Percentiles rank a stretch among this genome's conserved stretches.
phyloP scores from a whole-genome alignment of 345 rosid genomes.

The Limnanthes douglasii region DNA sequence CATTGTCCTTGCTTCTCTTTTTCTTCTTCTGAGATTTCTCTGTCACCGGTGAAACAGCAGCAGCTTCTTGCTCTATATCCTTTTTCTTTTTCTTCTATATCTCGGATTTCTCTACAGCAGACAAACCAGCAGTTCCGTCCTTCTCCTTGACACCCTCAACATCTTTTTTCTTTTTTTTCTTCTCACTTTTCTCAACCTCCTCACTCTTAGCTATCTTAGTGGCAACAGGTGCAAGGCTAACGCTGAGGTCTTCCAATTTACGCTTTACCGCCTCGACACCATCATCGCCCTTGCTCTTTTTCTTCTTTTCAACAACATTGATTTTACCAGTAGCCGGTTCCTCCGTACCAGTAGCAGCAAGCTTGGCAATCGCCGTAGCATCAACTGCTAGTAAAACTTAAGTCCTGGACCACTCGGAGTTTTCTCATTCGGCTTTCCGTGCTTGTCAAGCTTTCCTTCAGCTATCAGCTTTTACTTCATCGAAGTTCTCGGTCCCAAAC shows the following conservation, averaged over 20 bases:
- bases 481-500: conserved; percentile 76
- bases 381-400: conserved; percentile 47
- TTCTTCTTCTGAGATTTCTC: conserved; percentile 59
- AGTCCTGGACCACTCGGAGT: conserved; percentile 91
- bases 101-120: conserved; percentile 12
- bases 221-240: conserved; percentile 22
- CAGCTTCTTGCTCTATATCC: conserved; percentile 8
- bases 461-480: conserved; percentile 76
- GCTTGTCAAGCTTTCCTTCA: conserved; percentile 80
- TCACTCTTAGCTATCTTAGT: conserved; percentile 46
- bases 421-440: conserved; percentile 67
- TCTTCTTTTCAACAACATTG: conserved; percentile 30
- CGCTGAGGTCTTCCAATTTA: conserved; percentile 28
- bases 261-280: conserved; percentile 36
- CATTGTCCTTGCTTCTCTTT: conserved; percentile 55
- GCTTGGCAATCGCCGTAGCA: conserved; percentile 38
- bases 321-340: conserved; percentile 54
- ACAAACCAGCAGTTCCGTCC: too few species aligned
- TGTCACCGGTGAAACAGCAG: conserved; percentile 35
- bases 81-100: conserved; percentile 16
- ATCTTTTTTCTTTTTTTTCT: too few species aligned
- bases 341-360: conserved; percentile 68
- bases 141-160: too few species aligned
- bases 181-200: conserved; percentile 12
- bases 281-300: conserved; percentile 17